Conservation (phyloP, 2,329 filamentous ascomycete genomes). For the Diaporthe sp. region DNA sequence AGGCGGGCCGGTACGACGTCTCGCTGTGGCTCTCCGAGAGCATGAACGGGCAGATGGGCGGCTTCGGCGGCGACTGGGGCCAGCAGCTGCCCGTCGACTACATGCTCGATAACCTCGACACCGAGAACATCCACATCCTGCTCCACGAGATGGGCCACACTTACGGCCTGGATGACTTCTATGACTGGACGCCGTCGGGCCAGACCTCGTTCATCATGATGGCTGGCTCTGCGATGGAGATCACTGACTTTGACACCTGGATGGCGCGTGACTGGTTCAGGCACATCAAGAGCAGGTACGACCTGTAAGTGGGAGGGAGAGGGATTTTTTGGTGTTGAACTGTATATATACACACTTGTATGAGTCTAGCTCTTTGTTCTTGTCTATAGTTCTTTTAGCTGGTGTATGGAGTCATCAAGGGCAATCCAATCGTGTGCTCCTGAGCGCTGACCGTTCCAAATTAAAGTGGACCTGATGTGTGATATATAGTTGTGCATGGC, state of each 20-base stretch:
- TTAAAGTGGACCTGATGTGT: neutral
- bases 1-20: conserved; percentile 1
- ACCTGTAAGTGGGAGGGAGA: neutral
- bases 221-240: neutral
- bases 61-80: conserved; percentile 17
- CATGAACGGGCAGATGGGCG: conserved; percentile 22
- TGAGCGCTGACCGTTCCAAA: neutral
- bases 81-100: conserved; percentile 19
- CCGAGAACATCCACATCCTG: conserved; percentile 18
- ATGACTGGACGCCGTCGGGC: conserved; percentile 1
- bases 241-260: neutral
- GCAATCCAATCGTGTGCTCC: neutral
- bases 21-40: conserved; percentile 9
- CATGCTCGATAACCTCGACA: conserved; percentile 15
- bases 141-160: conserved; percentile 17
- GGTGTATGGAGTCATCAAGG: neutral
- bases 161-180: conserved; percentile 2
- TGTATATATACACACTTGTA: neutral
- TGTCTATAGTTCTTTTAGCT: neutral
- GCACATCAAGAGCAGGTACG: conserved; percentile 23
- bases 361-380: conserved; percentile 5
- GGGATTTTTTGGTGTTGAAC: neutral
- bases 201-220: conserved; percentile 11
- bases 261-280: conserved; percentile 17
- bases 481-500: neutral